These are phyloP conservation scores for Myxozyma vanderwaltii DNA, from an alignment of 805 yeast species.

Conservation along the genomic window DNA sequence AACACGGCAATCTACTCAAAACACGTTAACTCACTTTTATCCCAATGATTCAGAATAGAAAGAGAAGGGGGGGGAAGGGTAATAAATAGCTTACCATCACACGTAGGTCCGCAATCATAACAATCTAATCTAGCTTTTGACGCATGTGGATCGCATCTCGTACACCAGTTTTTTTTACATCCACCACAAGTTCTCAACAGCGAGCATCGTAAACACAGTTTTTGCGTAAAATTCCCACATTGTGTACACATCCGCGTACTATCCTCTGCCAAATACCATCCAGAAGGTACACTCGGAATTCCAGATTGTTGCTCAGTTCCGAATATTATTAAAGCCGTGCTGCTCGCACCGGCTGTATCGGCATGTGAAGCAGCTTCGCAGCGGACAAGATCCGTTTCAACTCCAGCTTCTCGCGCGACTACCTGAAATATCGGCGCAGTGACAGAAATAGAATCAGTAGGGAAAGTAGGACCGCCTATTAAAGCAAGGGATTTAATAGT, in stretches of 20 bases:
- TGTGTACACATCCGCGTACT: slow-evolving; percentile 7
- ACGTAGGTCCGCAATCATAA: slow-evolving; percentile 34
- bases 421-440: slow-evolving; percentile 21
- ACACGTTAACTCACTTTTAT: not conserved
- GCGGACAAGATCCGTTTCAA: slow-evolving; percentile 24
- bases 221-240: slow-evolving; percentile 15
- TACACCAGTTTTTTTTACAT: slow-evolving; percentile 30
- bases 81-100: slow-evolving; percentile 10
- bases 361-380: slow-evolving; percentile 21
- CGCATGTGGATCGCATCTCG: slow-evolving; percentile 23
- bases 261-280: slow-evolving; percentile 28
- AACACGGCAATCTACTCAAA: slow-evolving; percentile 20
- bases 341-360: too few relatives aligned
- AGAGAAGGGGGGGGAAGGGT: not conserved
- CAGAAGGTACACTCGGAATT: not conserved
- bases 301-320: too few relatives aligned
- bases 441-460: slow-evolving; percentile 20
- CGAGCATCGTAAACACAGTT: slow-evolving; percentile 24
- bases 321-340: too few relatives aligned
- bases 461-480: slow-evolving; percentile 32
- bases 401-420: slow-evolving; percentile 24
- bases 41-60: too few relatives aligned
- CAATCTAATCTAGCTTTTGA: slow-evolving; percentile 25
- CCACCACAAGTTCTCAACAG: slow-evolving; percentile 26
- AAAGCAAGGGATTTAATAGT: slow-evolving; percentile 19